phyloP scores from a whole-genome alignment of 352 stramenopile species.

The Phytophthora kernoviae region DNA sequence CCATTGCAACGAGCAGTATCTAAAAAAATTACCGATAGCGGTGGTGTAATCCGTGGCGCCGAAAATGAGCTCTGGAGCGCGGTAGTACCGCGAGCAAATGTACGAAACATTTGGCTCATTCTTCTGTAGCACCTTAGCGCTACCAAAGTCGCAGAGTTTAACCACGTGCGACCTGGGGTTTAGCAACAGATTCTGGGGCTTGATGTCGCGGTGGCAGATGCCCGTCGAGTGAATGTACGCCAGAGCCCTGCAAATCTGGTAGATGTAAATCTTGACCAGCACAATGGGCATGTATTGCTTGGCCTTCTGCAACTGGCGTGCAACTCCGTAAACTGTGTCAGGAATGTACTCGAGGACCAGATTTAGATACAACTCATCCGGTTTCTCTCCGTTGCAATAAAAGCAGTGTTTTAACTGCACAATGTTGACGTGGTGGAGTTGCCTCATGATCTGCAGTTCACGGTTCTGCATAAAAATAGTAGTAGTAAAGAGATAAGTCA shows the following conservation, averaged over 20 bases:
- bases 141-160: conserved; percentile 99
- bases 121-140: conserved; percentile 93
- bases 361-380: conserved; percentile 99
- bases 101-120: conserved; percentile 99
- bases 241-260: conserved; percentile 98
- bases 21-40: conserved; percentile 87
- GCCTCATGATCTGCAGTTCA: conserved; percentile 99
- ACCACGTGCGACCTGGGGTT: conserved; percentile 97
- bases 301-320: conserved; percentile 95
- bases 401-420: conserved; percentile 99
- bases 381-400: conserved; percentile 96
- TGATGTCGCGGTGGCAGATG: conserved; percentile 99
- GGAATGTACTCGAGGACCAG: conserved; percentile 99
- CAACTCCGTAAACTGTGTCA: conserved; percentile 98
- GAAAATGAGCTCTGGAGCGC: conserved; percentile 99
- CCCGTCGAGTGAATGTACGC: conserved; percentile 98
- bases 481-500: conserved; percentile 1
- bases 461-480: conserved; percentile 90
- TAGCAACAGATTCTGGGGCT: conserved; percentile 99
- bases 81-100: conserved; percentile 99
- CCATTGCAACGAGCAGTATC: background rate
- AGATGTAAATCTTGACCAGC: conserved; percentile 99
- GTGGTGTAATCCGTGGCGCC: conserved; percentile 99
- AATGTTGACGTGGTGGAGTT: conserved; percentile 99
- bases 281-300: conserved; percentile 97